Conservation (phyloP, 2,329 filamentous ascomycete genomes). For the Phyllosticta capitalensis region DNA sequence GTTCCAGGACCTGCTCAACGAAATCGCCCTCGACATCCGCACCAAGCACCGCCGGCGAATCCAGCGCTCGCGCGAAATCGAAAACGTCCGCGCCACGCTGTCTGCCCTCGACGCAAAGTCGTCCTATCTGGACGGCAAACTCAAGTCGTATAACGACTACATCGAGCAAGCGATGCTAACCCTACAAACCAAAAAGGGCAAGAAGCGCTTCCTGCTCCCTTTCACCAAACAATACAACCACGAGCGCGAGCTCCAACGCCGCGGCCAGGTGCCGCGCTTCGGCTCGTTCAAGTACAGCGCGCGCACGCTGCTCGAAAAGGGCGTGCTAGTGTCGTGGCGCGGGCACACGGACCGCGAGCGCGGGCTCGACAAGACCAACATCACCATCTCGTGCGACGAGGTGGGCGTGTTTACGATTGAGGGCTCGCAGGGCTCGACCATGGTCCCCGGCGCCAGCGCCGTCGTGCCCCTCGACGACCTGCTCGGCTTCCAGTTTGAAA, state of each 20-base stretch:
- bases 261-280: slow-evolving; percentile 91
- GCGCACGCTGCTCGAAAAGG: slow-evolving; percentile 80
- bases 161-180: slow-evolving; percentile 98
- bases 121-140: slow-evolving; percentile 83
- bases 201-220: slow-evolving; percentile 86
- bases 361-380: slow-evolving; percentile 85
- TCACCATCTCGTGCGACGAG: slow-evolving; percentile 89
- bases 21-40: slow-evolving; percentile 91
- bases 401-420: slow-evolving; percentile 92
- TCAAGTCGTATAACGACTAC: slow-evolving; percentile 98
- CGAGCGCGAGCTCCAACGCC: slow-evolving; percentile 86
- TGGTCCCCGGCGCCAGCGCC: slow-evolving; percentile 87
- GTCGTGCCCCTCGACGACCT: slow-evolving; percentile 86
- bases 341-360: slow-evolving; percentile 58
- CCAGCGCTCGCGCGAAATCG: slow-evolving; percentile 82
- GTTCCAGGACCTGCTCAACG: slow-evolving; percentile 97
- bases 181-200: slow-evolving; percentile 91
- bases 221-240: slow-evolving; percentile 99
- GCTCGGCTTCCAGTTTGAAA: slow-evolving; percentile 93
- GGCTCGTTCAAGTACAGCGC: slow-evolving; percentile 97
- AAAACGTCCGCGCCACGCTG: slow-evolving; percentile 69
- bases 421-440: slow-evolving; percentile 82
- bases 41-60: slow-evolving; percentile 91
- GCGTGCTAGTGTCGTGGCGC: slow-evolving; percentile 85
- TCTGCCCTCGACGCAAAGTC: slow-evolving; percentile 75